Percentiles rank a stretch among this genome's conserved stretches.
Conservation (phyloP, 192 early-diverging fungal species). For the Linnemannia elongata region DNA sequence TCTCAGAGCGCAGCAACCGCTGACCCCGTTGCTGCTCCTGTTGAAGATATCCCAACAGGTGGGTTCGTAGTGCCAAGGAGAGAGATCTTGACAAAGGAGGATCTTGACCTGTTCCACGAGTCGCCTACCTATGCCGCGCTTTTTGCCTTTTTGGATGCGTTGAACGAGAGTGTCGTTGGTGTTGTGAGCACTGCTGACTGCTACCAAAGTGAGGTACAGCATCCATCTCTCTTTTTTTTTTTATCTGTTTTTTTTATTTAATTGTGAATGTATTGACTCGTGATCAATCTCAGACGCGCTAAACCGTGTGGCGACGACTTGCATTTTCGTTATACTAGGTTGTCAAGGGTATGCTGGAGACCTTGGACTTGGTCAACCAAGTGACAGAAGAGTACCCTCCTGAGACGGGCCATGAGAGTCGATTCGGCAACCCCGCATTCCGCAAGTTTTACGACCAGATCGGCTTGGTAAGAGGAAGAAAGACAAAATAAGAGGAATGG, state of each 20-base stretch:
- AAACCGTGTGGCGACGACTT: neutral
- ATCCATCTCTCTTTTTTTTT: neutral
- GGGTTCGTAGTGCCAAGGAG: constrained; percentile 56
- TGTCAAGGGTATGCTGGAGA: constrained; percentile 70
- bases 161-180: constrained; percentile 84
- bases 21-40: neutral
- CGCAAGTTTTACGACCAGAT: constrained; percentile 88
- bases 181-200: constrained; percentile 67
- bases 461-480: constrained; percentile 62
- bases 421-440: constrained; percentile 98
- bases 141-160: constrained; percentile 75
- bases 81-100: constrained; percentile 87
- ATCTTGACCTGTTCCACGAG: constrained; percentile 82
- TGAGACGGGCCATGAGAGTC: constrained; percentile 78
- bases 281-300: constrained; percentile 1
- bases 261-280: neutral
- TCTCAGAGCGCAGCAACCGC: neutral
- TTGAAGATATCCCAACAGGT: neutral
- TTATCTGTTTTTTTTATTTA: neutral
- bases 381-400: constrained; percentile 79
- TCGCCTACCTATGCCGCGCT: constrained; percentile 75
- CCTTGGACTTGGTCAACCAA: constrained; percentile 76
- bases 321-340: constrained; percentile 21
- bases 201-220: constrained; percentile 65
- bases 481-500: neutral